These are phyloP conservation scores for Pugionium dolabratum DNA, from an alignment of 345 rosid genomes.

Conservation along the genomic window DNA sequence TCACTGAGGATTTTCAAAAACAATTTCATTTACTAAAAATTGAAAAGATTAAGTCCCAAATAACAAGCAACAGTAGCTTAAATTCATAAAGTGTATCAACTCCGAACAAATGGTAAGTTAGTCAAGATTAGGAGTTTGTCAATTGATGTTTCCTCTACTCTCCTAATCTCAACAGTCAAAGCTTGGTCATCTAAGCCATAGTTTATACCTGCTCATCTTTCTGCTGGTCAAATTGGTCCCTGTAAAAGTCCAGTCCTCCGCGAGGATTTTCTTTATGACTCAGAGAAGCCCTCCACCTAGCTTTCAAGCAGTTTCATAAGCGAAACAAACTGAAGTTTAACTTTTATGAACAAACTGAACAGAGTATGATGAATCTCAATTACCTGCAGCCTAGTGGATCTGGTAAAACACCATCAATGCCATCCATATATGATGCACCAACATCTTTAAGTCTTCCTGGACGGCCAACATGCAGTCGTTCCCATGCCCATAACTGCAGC, in stretches of 20 bases:
- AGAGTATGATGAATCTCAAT: constrained; percentile 11
- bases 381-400: constrained; percentile 50
- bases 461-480: constrained; percentile 45
- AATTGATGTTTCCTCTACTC: background rate
- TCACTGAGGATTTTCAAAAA: too few species aligned
- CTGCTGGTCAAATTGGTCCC: constrained; percentile 49
- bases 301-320: constrained; percentile 36
- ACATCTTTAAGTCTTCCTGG: constrained; percentile 45
- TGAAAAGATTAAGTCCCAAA: too few species aligned
- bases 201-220: constrained; percentile 43
- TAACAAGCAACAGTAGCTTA: too few species aligned
- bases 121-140: background rate
- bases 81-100: background rate
- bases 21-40: too few species aligned
- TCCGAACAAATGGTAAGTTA: constrained; percentile 5
- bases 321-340: constrained; percentile 19
- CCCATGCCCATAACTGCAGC: constrained; percentile 47
- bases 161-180: constrained; percentile 1
- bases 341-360: constrained; percentile 4
- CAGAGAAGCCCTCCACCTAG: constrained; percentile 49
- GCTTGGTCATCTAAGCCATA: background rate
- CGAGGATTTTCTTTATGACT: constrained; percentile 49
- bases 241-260: constrained; percentile 45
- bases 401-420: constrained; percentile 43
- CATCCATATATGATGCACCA: constrained; percentile 42